Evolutionary conservation across 139 green algal species (phyloP).

Genomic region (Tetradesmus lagerheimii): DNA sequence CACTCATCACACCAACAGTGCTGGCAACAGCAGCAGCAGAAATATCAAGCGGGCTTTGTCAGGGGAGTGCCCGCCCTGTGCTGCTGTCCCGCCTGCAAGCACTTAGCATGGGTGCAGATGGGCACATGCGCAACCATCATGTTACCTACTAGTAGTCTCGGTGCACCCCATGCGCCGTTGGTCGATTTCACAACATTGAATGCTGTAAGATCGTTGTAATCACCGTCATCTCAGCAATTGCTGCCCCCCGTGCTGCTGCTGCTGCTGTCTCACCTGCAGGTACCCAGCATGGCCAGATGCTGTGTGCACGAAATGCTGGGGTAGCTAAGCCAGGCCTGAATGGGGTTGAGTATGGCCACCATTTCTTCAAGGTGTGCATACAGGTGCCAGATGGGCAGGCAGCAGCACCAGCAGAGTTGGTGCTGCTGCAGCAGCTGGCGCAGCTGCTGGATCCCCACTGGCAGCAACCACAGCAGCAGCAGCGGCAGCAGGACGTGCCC

Average conservation of each 20-base stretch:
- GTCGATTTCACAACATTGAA: too few relatives aligned
- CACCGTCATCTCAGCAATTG: too few relatives aligned
- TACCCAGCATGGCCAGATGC: constrained; percentile 45
- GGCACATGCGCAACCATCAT: neutral
- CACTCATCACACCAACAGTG: too few relatives aligned
- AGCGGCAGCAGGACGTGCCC: neutral
- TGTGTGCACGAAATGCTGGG: constrained; percentile 31
- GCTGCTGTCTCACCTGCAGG: constrained; percentile 7
- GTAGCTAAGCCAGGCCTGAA: neutral
- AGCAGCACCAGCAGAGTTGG: neutral
- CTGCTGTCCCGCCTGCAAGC: neutral
- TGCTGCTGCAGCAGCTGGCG: constrained; percentile 42
- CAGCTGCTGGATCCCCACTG: neutral
- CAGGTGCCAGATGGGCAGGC: constrained; percentile 13
- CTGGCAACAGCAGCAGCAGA: too few relatives aligned
- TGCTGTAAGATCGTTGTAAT: too few relatives aligned
- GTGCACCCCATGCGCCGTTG: too few relatives aligned
- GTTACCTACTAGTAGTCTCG: too few relatives aligned
- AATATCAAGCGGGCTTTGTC: too few relatives aligned
- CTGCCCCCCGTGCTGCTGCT: too few relatives aligned
- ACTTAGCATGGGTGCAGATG: neutral
- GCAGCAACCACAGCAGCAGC: constrained; percentile 9
- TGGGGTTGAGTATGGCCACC: constrained; percentile 45
- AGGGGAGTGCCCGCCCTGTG: too few relatives aligned
- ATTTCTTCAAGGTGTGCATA: constrained; percentile 42